Conservation (phyloP, 2,329 filamentous ascomycete species). For the Juglanconis sp. region DNA sequence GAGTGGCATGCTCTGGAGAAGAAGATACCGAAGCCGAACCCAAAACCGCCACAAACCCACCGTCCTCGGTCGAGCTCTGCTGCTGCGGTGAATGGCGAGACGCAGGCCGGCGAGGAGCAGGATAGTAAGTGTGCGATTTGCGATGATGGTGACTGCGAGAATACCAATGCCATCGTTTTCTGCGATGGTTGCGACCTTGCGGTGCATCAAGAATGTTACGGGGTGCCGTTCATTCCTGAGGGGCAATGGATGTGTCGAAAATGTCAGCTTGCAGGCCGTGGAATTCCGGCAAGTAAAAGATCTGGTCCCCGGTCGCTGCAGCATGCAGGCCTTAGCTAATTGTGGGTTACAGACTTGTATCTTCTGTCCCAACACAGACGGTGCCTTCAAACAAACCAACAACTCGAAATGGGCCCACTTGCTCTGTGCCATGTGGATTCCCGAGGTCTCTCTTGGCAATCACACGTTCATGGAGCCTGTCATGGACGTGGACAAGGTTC, state of each 20-base stretch:
- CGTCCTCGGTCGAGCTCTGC: constrained; percentile 89
- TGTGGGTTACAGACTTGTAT: constrained; percentile 69
- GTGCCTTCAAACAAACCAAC: constrained; percentile 97
- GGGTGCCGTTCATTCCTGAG: constrained; percentile 96
- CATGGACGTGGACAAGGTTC: constrained; percentile 96
- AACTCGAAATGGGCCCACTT: constrained; percentile 96
- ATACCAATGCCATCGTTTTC: constrained; percentile 98
- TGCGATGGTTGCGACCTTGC: constrained; percentile 97
- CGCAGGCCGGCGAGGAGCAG: constrained; percentile 82
- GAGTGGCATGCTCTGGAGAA: constrained; percentile 97
- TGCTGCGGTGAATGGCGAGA: constrained; percentile 91
- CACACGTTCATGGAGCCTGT: constrained; percentile 98
- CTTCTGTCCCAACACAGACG: constrained; percentile 96
- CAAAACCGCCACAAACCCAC: constrained; percentile 92
- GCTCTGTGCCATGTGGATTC: constrained; percentile 97
- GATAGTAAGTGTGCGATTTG: constrained; percentile 98
- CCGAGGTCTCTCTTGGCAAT: constrained; percentile 92
- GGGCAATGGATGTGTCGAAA: constrained; percentile 98
- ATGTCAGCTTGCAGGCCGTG: constrained; percentile 90
- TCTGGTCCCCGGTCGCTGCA: background rate
- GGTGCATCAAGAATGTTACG: constrained; percentile 98
- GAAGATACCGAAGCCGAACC: constrained; percentile 93
- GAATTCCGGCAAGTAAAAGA: constrained; percentile 65
- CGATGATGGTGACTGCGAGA: constrained; percentile 98
- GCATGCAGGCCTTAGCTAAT: constrained; percentile 6